Percentiles rank a stretch among this genome's conserved stretches.
Conservation (phyloP, 2,329 filamentous ascomycete genomes). For the Endothia cerciana region DNA sequence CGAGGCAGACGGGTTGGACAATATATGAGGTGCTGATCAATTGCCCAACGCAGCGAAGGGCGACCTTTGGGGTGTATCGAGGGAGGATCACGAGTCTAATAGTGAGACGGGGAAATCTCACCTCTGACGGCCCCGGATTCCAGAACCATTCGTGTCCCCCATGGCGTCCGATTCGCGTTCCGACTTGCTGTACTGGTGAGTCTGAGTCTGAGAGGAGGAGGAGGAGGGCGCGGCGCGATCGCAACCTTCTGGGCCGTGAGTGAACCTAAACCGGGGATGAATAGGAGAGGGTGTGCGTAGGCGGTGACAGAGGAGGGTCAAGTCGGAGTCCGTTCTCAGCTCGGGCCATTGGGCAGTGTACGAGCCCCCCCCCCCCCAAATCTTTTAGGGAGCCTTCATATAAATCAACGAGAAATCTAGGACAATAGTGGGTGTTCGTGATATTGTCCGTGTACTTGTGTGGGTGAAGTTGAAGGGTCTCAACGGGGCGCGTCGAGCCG, state of each 20-base stretch:
- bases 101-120: slow-evolving; percentile 4
- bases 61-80: background rate
- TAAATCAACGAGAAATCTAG: background rate
- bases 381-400: background rate
- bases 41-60: slow-evolving; percentile 14
- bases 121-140: slow-evolving; percentile 5
- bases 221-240: too few species aligned
- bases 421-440: slow-evolving; percentile 16
- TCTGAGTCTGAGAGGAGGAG: background rate
- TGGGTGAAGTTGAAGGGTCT: background rate
- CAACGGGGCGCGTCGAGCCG: background rate
- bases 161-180: slow-evolving; percentile 11
- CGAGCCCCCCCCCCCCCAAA: background rate
- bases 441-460: slow-evolving; percentile 25
- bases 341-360: background rate
- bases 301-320: background rate
- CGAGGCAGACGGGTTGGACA: background rate
- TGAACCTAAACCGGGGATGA: background rate
- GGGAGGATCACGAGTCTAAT: background rate
- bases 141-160: slow-evolving; percentile 3
- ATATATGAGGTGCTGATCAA: slow-evolving; percentile 8
- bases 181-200: background rate
- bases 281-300: background rate
- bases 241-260: background rate
- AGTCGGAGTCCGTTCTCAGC: background rate